These are phyloP conservation scores for Vachellia collinsii DNA, from an alignment of 306 rosid genomes.

Conservation along the genomic window DNA sequence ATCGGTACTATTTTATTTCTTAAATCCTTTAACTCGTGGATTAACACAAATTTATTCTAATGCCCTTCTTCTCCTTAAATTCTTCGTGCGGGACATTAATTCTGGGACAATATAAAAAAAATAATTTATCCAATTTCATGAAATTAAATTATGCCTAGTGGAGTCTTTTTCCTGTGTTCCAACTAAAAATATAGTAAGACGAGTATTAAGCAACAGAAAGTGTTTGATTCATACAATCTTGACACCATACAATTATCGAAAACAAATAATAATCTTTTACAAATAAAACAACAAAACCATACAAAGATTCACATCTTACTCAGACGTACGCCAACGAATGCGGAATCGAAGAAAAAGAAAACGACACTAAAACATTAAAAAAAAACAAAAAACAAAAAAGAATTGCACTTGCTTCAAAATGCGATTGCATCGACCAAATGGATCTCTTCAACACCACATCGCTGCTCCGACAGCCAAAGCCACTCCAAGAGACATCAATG, in stretches of 20 bases:
- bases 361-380: not conserved
- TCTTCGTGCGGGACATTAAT: too few relatives aligned
- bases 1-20: not conserved
- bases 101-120: not conserved
- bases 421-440: not conserved
- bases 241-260: not conserved
- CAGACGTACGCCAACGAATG: not conserved
- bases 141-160: not conserved
- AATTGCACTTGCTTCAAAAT: not conserved
- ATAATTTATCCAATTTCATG: not conserved
- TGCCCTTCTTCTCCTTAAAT: not conserved
- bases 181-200: not conserved
- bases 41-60: not conserved
- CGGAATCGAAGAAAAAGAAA: not conserved
- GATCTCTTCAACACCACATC: conserved; percentile 9
- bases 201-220: not conserved
- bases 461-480: conserved; percentile 29
- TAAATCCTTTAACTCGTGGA: not conserved
- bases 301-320: conserved; percentile 9
- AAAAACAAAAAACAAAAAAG: too few relatives aligned
- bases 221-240: not conserved
- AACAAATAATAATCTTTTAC: not conserved
- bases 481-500: conserved; percentile 32
- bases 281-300: not conserved
- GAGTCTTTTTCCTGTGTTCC: not conserved